Evolutionary conservation across 768 basidiomycete species (phyloP).

Genomic region (Kockovaella imperatae): DNA sequence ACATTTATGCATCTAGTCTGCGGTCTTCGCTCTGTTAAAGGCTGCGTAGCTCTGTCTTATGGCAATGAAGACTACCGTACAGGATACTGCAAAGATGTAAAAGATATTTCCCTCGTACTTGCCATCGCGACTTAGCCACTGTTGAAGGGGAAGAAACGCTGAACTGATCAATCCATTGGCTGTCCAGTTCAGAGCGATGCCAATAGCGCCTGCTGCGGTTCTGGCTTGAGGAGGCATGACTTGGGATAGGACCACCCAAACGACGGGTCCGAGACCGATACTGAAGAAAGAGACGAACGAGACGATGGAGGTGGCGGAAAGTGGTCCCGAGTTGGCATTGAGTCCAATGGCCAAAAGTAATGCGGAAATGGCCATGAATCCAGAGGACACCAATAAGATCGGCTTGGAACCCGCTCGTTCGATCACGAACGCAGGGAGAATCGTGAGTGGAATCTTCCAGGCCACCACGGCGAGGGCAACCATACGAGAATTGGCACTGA

Average conservation of each 20-base stretch:
- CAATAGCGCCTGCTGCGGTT: slow-evolving; percentile 66
- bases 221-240: slow-evolving; percentile 72
- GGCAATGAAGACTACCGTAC: slow-evolving; percentile 9
- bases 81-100: slow-evolving; percentile 22
- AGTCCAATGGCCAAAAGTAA: slow-evolving; percentile 54
- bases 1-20: no score
- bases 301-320: slow-evolving; percentile 61
- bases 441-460: slow-evolving; percentile 57
- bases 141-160: slow-evolving; percentile 27
- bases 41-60: slow-evolving; percentile 8
- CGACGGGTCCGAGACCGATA: slow-evolving; percentile 81
- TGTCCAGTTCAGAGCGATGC: slow-evolving; percentile 56
- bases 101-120: slow-evolving; percentile 32
- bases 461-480: slow-evolving; percentile 74
- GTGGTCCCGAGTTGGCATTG: slow-evolving; percentile 45
- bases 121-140: slow-evolving; percentile 20
- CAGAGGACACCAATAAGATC: slow-evolving; percentile 64
- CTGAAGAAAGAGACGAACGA: slow-evolving; percentile 85
- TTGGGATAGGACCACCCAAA: slow-evolving; percentile 85
- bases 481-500: slow-evolving; percentile 64
- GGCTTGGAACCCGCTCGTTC: slow-evolving; percentile 69
- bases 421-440: slow-evolving; percentile 75
- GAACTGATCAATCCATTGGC: slow-evolving; percentile 11
- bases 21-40: background rate
- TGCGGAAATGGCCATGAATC: slow-evolving; percentile 59